Base-by-base conservation (phyloP, 768 basidiomycete genomes). In the Boletus subcaerulescens region DNA sequence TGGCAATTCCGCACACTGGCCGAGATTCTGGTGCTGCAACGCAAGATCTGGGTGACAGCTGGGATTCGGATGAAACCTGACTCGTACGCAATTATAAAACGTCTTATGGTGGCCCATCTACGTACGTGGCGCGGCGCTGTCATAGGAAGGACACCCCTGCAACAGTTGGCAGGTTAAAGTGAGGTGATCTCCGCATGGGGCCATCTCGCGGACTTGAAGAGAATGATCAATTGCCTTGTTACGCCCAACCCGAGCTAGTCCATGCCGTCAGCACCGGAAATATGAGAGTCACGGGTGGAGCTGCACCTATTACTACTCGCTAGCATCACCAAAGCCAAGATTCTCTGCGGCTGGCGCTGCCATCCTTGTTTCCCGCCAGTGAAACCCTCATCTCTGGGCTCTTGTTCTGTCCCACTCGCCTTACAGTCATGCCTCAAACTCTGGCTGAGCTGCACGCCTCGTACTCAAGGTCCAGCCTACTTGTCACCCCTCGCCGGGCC, bases 351-450 rank as follows among this genome's bases (percentile, higher is more conserved):
- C 33, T 35, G 33, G 29, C 29, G 8, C 29, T 14, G 33, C 14
- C 13, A 11, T 35, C 13, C 33, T 35, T 6, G 33, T 35, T 35
- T 35, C 33, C 33, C 14, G 6, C 33, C 26, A 9, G 26, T 9
- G 26, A 29, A 9, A 29, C 26, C 9, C 8, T 26, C 26, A 6
- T 26, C 26, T 29, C 8, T 9, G 8, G 26, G 26, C 29, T 29
- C 8, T 35, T 35, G 33, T 35, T 14, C 14, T 24, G 12, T 42
- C 22, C 8, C 41, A 20, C 44, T 33, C 39, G 14, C 48, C 20
- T 44, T 49, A 46, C 35, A 43, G 24, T 24, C 50, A 72, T 70
- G 70, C 26, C 42, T 43, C 40, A 44, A 33, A 40, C 42, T 12
- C 62, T 45, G 29, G 42, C 45, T 13, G 50, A 52, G n/a, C 5